phyloP scores from a whole-genome alignment of 495 filamentous ascomycete genomes.

The Wilcoxina mikolae region DNA sequence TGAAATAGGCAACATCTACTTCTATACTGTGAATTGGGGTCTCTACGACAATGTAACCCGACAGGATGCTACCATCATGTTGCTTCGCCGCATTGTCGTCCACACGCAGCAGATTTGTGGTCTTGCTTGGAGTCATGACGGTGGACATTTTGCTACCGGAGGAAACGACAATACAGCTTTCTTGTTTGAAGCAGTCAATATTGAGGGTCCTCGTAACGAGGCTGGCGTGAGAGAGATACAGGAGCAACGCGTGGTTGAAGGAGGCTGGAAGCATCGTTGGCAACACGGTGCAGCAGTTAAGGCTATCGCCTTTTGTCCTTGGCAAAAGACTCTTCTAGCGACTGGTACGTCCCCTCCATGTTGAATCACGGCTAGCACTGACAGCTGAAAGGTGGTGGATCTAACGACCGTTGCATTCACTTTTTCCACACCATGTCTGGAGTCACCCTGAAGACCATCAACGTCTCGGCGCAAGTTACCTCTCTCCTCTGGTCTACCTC shows the following conservation, averaged over 20 bases:
- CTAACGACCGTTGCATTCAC: conserved; percentile 88
- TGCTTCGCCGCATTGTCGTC: conserved; percentile 59
- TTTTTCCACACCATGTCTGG: conserved; percentile 85
- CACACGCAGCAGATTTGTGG: conserved; percentile 90
- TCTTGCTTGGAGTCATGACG: conserved; percentile 69
- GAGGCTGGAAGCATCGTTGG: conserved; percentile 58
- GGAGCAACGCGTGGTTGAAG: conserved; percentile 18
- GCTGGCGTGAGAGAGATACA: neutral
- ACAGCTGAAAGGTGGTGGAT: conserved; percentile 51
- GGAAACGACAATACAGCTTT: conserved; percentile 85
- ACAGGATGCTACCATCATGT: conserved; percentile 45
- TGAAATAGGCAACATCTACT: conserved; percentile 69
- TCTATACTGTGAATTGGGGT: conserved; percentile 88
- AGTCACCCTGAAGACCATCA: conserved; percentile 74
- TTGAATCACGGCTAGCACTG: neutral
- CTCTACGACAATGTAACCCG: conserved; percentile 27
- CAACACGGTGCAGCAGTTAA: conserved; percentile 79
- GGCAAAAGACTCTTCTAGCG: conserved; percentile 74
- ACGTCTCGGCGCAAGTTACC: conserved; percentile 85
- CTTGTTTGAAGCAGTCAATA: conserved; percentile 54
- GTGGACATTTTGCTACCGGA: conserved; percentile 65
- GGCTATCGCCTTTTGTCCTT: conserved; percentile 93
- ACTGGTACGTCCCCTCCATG: conserved; percentile 33
- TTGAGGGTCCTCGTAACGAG: neutral
- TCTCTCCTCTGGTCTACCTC: conserved; percentile 80